Conservation (phyloP, 352 stramenopile genomes). For the Phytophthora cryptogea region DNA sequence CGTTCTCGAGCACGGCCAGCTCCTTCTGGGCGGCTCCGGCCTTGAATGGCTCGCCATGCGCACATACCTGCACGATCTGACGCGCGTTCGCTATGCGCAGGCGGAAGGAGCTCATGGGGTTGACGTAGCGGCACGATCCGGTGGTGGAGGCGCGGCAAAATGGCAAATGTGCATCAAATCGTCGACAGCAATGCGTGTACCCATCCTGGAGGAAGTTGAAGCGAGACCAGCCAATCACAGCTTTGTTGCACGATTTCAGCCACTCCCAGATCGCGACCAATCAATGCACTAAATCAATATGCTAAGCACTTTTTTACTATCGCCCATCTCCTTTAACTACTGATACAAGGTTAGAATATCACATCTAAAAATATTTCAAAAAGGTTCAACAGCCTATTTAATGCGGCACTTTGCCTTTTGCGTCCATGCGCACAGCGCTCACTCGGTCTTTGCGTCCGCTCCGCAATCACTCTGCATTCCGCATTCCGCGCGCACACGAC, state of each 20-base stretch:
- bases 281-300: slow-evolving; percentile 25
- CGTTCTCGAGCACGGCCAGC: slow-evolving; percentile 60
- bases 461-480: slow-evolving; percentile 22
- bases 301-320: not conserved
- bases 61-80: slow-evolving; percentile 80
- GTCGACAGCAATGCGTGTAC: slow-evolving; percentile 3
- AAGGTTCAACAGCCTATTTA: slow-evolving; percentile 10
- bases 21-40: slow-evolving; percentile 62
- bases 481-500: not conserved
- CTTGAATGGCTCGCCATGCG: slow-evolving; percentile 66
- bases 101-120: slow-evolving; percentile 70
- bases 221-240: slow-evolving; percentile 14
- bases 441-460: slow-evolving; percentile 29
- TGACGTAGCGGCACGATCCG: not conserved
- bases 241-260: slow-evolving; percentile 7
- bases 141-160: slow-evolving; percentile 16
- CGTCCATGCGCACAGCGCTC: slow-evolving; percentile 29
- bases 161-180: slow-evolving; percentile 34
- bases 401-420: slow-evolving; percentile 23
- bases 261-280: slow-evolving; percentile 21
- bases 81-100: slow-evolving; percentile 65
- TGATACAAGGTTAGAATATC: slow-evolving; percentile 6
- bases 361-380: too few species aligned
- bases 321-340: slow-evolving; percentile 15
- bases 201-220: slow-evolving; percentile 30